Evolutionary conservation across 1,284 basidiomycete genomes (phyloP), one percentile per base, ranked within the genome.

Genomic region (Fomitopsis betulina): DNA sequence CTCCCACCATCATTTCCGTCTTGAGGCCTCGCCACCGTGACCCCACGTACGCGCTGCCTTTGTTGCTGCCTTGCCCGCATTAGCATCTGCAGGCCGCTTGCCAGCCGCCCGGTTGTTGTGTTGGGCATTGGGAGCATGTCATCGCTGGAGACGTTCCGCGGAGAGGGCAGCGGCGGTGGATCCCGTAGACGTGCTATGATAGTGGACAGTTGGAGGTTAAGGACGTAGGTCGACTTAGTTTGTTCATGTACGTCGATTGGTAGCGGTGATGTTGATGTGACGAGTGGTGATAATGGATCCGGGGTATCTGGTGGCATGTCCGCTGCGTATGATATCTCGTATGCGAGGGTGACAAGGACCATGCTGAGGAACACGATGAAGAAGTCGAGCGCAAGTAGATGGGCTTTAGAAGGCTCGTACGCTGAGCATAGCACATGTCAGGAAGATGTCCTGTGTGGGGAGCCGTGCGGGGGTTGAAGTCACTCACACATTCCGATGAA

Each of bases 401-500:
- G 84, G 12, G 79, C 58, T 69, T 77, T 86, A 42, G 86, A 84
- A 21, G 89, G 86, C 37, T 69, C 70, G 65, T 82, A 78, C 42
- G 77, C 88, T 89, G 66, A 50, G 32, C 25, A 54, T 37, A 49
- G 25, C 25, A 13, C 30, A n/a, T 35, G 6, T 8, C n/a, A 9
- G 33, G n/a, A 30, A 27, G 6, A 38, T 10, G 35, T 17, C 1
- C 9, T 39, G 8, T 45, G 45, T 39, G 15, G 3, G 5, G 19
- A 32, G 13, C 4, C 32, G 21, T 5, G 40, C 32, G 38, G 53
- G 15, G 23, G 10, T 40, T 15, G 19, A 23, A 15, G 53, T n/a
- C 8, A 78, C 85, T 56, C 67, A 91, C 89, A 81, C 76, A 85
- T 77, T 58, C 89, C 89, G 60, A 91, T 79, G 65, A 91, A 91